Conservation (phyloP, 2,329 filamentous ascomycete species). For the Cercospora beticola region DNA sequence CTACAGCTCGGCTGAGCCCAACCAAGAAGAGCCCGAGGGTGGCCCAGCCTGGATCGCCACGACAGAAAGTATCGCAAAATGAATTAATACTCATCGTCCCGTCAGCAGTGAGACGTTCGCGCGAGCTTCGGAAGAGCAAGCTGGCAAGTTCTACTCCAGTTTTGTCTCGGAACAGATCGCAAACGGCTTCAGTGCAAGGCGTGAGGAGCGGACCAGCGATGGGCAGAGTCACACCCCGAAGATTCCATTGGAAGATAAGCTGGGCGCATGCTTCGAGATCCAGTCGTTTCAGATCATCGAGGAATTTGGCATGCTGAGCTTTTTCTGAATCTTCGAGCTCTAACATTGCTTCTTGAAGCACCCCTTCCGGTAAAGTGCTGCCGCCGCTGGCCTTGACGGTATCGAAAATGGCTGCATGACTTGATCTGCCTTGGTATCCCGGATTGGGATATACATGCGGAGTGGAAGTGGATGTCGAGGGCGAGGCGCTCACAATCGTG, state of each 20-base stretch:
- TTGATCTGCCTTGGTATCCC: slow-evolving; percentile 37
- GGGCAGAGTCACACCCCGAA: slow-evolving; percentile 32
- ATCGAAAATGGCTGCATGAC: slow-evolving; percentile 37
- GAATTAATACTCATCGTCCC: background rate
- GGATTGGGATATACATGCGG: slow-evolving; percentile 37
- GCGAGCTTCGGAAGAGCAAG: slow-evolving; percentile 11
- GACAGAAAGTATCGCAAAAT: slow-evolving; percentile 10
- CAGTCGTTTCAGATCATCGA: slow-evolving; percentile 21
- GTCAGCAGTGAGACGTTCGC: slow-evolving; percentile 6
- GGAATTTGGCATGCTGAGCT: slow-evolving; percentile 23
- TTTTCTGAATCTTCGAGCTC: slow-evolving; percentile 26
- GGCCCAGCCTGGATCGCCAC: slow-evolving; percentile 40
- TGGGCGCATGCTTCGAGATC: slow-evolving; percentile 22
- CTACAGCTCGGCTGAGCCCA: slow-evolving; percentile 41
- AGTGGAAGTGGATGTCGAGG: slow-evolving; percentile 14
- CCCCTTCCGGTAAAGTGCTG: background rate
- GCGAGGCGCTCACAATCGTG: slow-evolving; percentile 11
- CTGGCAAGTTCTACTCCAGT: slow-evolving; percentile 3
- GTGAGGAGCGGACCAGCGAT: slow-evolving; percentile 29
- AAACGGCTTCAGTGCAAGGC: slow-evolving; percentile 29
- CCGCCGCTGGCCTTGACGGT: slow-evolving; percentile 31
- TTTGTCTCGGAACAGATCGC: slow-evolving; percentile 15
- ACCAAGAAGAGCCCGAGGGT: slow-evolving; percentile 44
- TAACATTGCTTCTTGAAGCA: slow-evolving; percentile 1
- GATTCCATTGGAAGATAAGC: slow-evolving; percentile 31